Base-by-base conservation (phyloP, 2,329 filamentous ascomycete species). In the Lachnellula arida region DNA sequence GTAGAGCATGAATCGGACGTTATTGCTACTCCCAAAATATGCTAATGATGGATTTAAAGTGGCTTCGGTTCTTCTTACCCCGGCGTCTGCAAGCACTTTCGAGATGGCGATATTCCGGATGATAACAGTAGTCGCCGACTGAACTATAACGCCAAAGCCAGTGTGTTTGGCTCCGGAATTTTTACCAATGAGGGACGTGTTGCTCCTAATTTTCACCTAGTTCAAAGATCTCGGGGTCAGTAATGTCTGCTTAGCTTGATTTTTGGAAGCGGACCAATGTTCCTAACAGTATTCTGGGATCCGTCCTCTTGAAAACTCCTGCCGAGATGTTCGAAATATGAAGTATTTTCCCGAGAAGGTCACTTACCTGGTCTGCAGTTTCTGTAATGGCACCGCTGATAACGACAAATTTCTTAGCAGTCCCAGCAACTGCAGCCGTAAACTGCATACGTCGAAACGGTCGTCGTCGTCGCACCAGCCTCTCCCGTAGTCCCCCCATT, bases 41-140 rank as follows among this genome's bases (percentile, higher is more conserved):
- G 28, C 28, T 9, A 8, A 2, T 9, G 2, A 9, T 28, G 7
- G 28, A 28, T 28, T 28, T 28, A 28, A 2, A 28, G 7, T 2
- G 23, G 28, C 28, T 28, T 28, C 8, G 7, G 7, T 28, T 28
- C 28, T 28, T 28, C 28, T 28, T 28, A 28, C 8, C 15, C 83
- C 83, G 58, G 79, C 76, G 22, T 70, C 68, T 7, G 82, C 82
- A 11, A 75, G 66, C 22, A 84, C 81, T 65, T 82, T 80, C 58
- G 77, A 71, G 62, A 85, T 81, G 56, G 77, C 78, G 56, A 87
- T 67, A 74, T 87, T 87, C 34, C 82, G 78, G 61, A 87, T 69
- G 60, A 86, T 85, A 58, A 87, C 80, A 67, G 87, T 86, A 53
- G 70, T 73, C 44, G 74, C 72, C 48, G 73, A 72, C 62, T 78